Base-by-base conservation (phyloP, 768 basidiomycete species). In the Pleurotus citrinopileatus region DNA sequence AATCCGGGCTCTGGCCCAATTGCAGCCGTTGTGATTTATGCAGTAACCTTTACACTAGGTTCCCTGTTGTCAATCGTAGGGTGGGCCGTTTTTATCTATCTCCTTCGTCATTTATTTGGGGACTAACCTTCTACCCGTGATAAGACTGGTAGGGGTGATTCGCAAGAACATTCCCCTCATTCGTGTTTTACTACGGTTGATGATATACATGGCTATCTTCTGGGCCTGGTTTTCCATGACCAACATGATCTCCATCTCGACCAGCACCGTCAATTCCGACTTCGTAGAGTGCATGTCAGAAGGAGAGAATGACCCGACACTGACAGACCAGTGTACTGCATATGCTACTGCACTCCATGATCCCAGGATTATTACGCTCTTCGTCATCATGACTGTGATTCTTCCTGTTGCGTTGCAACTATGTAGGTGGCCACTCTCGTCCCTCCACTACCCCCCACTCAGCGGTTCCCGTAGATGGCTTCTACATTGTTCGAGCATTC, bases 401-500 rank as follows among this genome's bases (percentile, higher is more conserved):
- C 38, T 51, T 3, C 48, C 48, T 23, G 23, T 23, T 1, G 12
- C 22, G 27, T 5, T 25, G 20, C 48, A 51, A 25, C 29, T 51
- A 17, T 51, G 48, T 37, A 32, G 19, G 48, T n/a, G n/a, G n/a
- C n/a, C n/a, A n/a, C n/a, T n/a, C n/a, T n/a, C n/a, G n/a, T 51
- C 13, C 2, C 23, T 23, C 4, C 25, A 1, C 27, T 15, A 28
- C 9, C 28, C n/a, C 45, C 7, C 19, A 23, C 48, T 51, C 3
- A 51, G 17, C 10, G 23, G 17, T 36, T 9, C n/a, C n/a, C n/a
- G n/a, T n/a, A 51, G 48, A 51, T 51, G 48, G 48, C 2, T 34
- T 17, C 19, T 51, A 51, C 34, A 51, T 51, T 51, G 48, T 51
- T 32, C 28, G 27, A 10, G 48, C 48, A 6, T 51, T 36, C 19